Conservation (phyloP, 495 filamentous ascomycete species). For the Trichoderma reesei region DNA sequence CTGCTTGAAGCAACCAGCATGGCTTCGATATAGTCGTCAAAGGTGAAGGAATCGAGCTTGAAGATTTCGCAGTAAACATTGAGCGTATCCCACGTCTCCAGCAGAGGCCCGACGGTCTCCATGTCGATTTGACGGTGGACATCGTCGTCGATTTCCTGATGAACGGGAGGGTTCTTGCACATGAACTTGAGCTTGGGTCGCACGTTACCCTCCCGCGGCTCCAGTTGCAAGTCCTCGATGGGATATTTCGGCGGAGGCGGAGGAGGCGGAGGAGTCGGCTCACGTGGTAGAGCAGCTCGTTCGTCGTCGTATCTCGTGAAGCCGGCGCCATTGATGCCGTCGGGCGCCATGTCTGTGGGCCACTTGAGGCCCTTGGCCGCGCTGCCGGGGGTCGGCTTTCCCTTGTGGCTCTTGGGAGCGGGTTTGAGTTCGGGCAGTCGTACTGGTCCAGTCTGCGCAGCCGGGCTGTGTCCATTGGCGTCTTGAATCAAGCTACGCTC, state of each 20-base stretch:
- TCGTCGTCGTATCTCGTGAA: slow-evolving; percentile 24
- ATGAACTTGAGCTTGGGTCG: slow-evolving; percentile 72
- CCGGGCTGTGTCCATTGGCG: slow-evolving; percentile 25
- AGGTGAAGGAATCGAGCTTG: slow-evolving; percentile 89
- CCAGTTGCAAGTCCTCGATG: slow-evolving; percentile 83
- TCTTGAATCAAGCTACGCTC: slow-evolving; percentile 37
- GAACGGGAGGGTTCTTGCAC: slow-evolving; percentile 45
- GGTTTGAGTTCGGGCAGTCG: slow-evolving; percentile 70
- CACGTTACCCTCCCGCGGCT: slow-evolving; percentile 45
- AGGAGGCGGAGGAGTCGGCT: slow-evolving; percentile 49
- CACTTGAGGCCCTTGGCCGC: slow-evolving; percentile 30
- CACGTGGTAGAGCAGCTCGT: slow-evolving; percentile 12
- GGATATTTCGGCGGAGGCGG: slow-evolving; percentile 85
- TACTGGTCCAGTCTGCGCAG: slow-evolving; percentile 22
- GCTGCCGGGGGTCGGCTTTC: slow-evolving; percentile 36
- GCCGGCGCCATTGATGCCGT: slow-evolving; percentile 12
- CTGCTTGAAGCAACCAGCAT: slow-evolving; percentile 71
- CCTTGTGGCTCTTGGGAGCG: slow-evolving; percentile 67
- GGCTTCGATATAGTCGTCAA: slow-evolving; percentile 90
- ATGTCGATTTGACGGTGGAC: slow-evolving; percentile 54
- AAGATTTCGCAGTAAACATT: slow-evolving; percentile 95
- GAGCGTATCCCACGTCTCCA: slow-evolving; percentile 91
- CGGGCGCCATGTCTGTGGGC: slow-evolving; percentile 6
- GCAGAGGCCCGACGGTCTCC: slow-evolving; percentile 66
- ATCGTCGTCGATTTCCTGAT: slow-evolving; percentile 22